phyloP scores from a whole-genome alignment of 495 filamentous ascomycete genomes.

The Neurospora terricola region DNA sequence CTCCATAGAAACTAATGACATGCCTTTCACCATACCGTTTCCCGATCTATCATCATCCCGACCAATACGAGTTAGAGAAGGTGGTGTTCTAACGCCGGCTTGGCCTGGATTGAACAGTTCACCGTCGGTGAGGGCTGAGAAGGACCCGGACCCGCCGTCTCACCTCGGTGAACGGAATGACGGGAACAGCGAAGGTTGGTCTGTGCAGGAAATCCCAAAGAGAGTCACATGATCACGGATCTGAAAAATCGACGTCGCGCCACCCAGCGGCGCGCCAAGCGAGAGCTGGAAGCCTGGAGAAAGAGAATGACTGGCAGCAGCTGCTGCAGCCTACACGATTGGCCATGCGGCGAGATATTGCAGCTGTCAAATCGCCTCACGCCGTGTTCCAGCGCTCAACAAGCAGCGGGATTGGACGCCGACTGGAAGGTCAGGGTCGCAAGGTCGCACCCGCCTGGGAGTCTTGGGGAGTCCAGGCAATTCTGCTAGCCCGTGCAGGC shows the following conservation, averaged over 20 bases:
- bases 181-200: background rate
- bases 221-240: background rate
- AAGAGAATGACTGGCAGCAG: background rate
- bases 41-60: background rate
- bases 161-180: background rate
- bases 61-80: background rate
- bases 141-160: background rate
- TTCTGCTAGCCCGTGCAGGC: background rate
- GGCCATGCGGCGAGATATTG: background rate
- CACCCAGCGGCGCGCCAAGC: background rate
- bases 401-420: background rate
- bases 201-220: background rate
- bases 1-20: background rate
- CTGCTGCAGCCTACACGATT: background rate
- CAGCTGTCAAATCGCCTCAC: background rate
- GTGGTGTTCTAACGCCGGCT: background rate
- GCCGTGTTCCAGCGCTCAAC: background rate
- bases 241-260: background rate
- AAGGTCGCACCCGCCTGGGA: background rate
- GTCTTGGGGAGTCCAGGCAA: background rate
- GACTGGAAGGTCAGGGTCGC: background rate
- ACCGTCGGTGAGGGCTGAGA: background rate
- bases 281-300: background rate
- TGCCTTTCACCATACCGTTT: background rate
- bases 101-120: background rate